Evolutionary conservation across 1,139 yeast genomes (phyloP), one percentile per base, ranked within the genome.

Genomic region (Hyphopichia fennica): DNA sequence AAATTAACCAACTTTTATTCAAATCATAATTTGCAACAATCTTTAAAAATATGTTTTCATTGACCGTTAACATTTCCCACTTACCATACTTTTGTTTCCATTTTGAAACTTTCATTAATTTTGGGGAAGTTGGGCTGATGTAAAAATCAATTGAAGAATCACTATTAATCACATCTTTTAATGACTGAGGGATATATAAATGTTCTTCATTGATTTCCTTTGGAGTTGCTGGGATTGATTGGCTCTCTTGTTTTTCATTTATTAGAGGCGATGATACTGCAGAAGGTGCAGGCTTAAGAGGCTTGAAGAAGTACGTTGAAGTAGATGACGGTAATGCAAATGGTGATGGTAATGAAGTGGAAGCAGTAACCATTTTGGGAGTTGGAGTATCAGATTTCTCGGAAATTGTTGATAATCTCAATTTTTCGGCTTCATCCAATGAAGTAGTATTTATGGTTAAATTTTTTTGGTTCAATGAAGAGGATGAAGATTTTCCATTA

Each of bases 291-390:
- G 35, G 48, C 28, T 48, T 36, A 38, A 58, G 54, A n/a, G 60
- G 68, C 41, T 68, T 69, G 57, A 72, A 72, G 49, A 70, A 72
- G 40, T 68, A 60, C 17, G 63, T 65, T 0, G 77, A 71, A 0
- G 77, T 69, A 2, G 77, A 71, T 2, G 75, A 67, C 3, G 78
- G 78, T 47, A 72, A 62, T 9, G 77, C 77, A 59, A 72, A 72
- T 7, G 78, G 72, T 19, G 70, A 57, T 2, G 67, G 77, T 35
- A 57, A 46, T 9, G 57, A 49, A 30, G 69, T 28, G 6, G 28
- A 60, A 31, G 10, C 56, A 47, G 35, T 58, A 56, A 11, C 27
- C 22, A 58, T 40, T 48, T 48, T 34, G 5, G 43, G 34, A 15
- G 39, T 37, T 7, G 43, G 38, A 2, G 40, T 40, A 29, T 32